Base-by-base conservation (phyloP, 2,329 filamentous ascomycete species). In the Aspergillus proliferans region DNA sequence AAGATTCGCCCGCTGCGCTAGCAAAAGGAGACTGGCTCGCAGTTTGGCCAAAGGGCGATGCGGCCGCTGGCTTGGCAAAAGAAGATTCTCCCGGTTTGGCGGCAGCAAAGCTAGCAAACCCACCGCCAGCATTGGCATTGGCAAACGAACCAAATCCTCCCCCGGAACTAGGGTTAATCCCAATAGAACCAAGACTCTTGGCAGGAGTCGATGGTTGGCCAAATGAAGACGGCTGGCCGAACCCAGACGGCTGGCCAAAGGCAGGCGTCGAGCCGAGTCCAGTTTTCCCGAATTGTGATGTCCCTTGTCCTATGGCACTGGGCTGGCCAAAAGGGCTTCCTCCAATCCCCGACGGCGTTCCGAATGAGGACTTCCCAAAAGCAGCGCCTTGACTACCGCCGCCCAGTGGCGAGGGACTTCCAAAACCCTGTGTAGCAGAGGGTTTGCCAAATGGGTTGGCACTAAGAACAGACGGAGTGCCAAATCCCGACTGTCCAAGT, bases 141-240 rank as follows among this genome's bases (percentile, higher is more conserved):
- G 62, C 62, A 51, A 69, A 66, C 2, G 64, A 62, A 40, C 67
- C 62, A 52, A 71, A 71, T 12, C 68, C 68, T 42, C 59, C 59
- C 7, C 63, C 61, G 24, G 58, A 41, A 21, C 38, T 40, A 40
- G 38, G 14, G 55, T 45, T 42, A 54, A 47, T 38, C 43, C 47
- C 26, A n/a, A 60, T 47, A 28, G 56, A 47, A 18, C 49, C 47
- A 19, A 61, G 51, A 46, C 50, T 51, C 38, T 64, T 62, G 14
- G 50, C 63, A 18, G 62, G 52, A 10, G 59, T 59, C 40, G 58
- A 61, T 7, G 67, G 49, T 45, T 71, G 63, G 22, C 66, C 66
- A 49, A 70, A 69, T 5, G 51, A 24, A 28, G 63, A 51, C 2
- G 33, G 30, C 30, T 34, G 30, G 5, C 36, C 64, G 15, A 61